Percentiles rank a stretch among this genome's conserved stretches.
These are phyloP conservation scores for Malassezia slooffiae DNA, from an alignment of 1,284 basidiomycete genomes.

Conservation along the genomic window DNA sequence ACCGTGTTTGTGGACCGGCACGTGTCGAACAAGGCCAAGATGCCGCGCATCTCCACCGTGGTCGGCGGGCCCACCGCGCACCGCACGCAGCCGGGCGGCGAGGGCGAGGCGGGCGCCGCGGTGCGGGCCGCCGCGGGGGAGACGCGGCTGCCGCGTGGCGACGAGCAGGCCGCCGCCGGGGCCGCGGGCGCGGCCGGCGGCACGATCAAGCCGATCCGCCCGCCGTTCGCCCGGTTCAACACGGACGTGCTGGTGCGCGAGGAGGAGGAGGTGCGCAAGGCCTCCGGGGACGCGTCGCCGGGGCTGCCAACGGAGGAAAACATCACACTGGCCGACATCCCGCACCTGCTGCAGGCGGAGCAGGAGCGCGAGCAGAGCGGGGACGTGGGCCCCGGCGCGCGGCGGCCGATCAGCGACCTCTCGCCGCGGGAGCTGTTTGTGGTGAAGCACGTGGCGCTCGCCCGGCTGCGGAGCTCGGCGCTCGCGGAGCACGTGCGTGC, in stretches of 20 bases:
- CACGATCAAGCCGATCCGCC: conserved; percentile 55
- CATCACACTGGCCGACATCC: conserved; percentile 91
- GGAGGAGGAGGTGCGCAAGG: conserved; percentile 50
- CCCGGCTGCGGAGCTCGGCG: conserved; percentile 62
- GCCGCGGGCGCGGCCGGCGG: conserved; percentile 24
- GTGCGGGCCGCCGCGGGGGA: conserved; percentile 17
- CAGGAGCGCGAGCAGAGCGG: conserved; percentile 70
- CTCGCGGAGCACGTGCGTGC: conserved; percentile 63
- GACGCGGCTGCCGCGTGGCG: conserved; percentile 7
- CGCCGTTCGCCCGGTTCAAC: conserved; percentile 66
- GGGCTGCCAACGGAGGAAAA: conserved; percentile 57
- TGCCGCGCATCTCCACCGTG: conserved; percentile 87
- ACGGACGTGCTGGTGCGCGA: conserved; percentile 81
- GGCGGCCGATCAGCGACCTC: conserved; percentile 61
- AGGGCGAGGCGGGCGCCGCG: too few relatives aligned
- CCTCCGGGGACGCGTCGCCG: conserved; percentile 2
- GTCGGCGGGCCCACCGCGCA: conserved; percentile 78
- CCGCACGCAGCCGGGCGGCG: conserved; percentile 20
- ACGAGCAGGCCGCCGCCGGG: conserved; percentile 47
- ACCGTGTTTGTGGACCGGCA: conserved; percentile 75
- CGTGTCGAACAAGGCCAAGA: conserved; percentile 74
- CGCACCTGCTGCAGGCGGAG: conserved; percentile 79
- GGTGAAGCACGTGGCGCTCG: conserved; percentile 79
- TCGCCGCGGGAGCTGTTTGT: conserved; percentile 74
- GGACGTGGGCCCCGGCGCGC: not conserved